Evolutionary conservation across 345 rosid genomes (phyloP).

Genomic region (Cochlearia excelsa): DNA sequence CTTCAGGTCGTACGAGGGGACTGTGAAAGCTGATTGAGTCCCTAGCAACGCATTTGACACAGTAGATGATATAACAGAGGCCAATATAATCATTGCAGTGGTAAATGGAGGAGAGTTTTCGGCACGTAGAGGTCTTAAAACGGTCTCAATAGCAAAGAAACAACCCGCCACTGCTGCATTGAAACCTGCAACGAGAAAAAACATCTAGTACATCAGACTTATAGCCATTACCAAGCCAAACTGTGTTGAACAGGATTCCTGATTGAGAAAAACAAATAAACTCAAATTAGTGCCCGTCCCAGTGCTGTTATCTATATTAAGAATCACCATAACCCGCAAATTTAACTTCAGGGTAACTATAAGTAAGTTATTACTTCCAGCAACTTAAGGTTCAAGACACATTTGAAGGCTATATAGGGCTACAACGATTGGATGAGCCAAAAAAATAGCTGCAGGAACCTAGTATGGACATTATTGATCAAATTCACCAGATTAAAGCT

Average conservation of each 20-base stretch:
- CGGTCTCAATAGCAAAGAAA: slow-evolving; percentile 96
- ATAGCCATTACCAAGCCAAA: not conserved
- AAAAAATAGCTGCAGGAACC: not conserved
- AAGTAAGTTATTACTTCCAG: slow-evolving; percentile 8
- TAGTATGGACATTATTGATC: slow-evolving; percentile 2
- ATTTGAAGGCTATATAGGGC: slow-evolving; percentile 4
- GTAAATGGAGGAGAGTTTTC: slow-evolving; percentile 98
- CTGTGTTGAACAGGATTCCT: not conserved
- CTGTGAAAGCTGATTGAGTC: slow-evolving; percentile 87
- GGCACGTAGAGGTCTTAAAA: slow-evolving; percentile 83
- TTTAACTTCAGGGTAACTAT: not conserved
- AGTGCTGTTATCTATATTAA: slow-evolving; percentile 2
- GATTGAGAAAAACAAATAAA: not conserved
- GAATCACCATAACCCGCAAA: slow-evolving; percentile 3
- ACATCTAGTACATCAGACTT: slow-evolving; percentile 6
- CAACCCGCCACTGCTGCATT: slow-evolving; percentile 99
- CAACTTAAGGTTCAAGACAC: slow-evolving; percentile 8
- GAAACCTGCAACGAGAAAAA: slow-evolving; percentile 54
- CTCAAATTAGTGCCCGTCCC: slow-evolving; percentile 1
- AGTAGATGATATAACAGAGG: slow-evolving; percentile 93
- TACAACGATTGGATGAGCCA: not conserved
- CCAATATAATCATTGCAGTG: slow-evolving; percentile 94
- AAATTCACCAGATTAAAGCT: slow-evolving; percentile 10
- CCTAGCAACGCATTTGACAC: slow-evolving; percentile 88
- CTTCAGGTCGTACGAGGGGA: slow-evolving; percentile 89